Evolutionary conservation across 192 early-diverging fungal genomes (phyloP).

Genomic region (Pilobolus umbonatus): DNA sequence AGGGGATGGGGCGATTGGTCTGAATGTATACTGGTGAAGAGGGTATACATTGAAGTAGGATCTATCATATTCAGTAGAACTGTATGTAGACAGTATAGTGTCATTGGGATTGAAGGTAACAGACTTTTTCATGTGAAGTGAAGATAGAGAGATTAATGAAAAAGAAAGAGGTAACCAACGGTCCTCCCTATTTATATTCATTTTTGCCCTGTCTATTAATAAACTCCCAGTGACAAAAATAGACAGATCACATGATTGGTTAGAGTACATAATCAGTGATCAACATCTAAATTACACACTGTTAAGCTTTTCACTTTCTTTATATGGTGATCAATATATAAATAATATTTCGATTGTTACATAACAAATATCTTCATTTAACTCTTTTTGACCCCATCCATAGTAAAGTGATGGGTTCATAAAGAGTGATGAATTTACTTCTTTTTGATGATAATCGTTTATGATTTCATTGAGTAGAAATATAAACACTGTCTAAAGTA

Average conservation of each 20-base stretch:
- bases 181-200: not conserved
- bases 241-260: too few relatives aligned
- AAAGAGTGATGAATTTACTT: not conserved
- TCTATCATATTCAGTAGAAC: conserved; percentile 14
- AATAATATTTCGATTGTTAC: too few relatives aligned
- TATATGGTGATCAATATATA: too few relatives aligned
- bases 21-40: conserved; percentile 1
- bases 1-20: too few relatives aligned
- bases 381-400: too few relatives aligned
- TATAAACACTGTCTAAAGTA: conserved; percentile 2
- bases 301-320: too few relatives aligned
- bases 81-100: conserved; percentile 6
- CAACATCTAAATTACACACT: too few relatives aligned
- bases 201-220: too few relatives aligned
- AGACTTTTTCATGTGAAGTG: conserved; percentile 1
- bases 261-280: too few relatives aligned
- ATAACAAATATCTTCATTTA: not conserved
- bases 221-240: too few relatives aligned
- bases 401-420: too few relatives aligned
- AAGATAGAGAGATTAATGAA: not conserved
- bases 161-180: not conserved
- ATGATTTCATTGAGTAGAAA: not conserved
- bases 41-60: conserved; percentile 6
- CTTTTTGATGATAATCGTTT: not conserved
- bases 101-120: conserved; percentile 3